Evolutionary conservation across 371 early-diverging fungal species (phyloP), one percentile per base, ranked within the genome.

Genomic region (Actinomortierella ambigua): DNA sequence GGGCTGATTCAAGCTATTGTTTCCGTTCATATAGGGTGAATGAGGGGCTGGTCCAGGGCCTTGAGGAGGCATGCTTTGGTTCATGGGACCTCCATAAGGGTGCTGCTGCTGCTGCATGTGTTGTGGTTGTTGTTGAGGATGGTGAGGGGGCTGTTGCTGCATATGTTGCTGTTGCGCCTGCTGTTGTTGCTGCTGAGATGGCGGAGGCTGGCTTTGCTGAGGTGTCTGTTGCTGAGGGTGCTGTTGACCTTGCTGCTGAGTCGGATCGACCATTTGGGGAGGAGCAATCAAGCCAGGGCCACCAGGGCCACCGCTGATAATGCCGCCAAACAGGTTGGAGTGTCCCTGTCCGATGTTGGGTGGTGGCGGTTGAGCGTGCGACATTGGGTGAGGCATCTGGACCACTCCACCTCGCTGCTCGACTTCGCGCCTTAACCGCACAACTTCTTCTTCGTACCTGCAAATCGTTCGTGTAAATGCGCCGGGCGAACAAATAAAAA

Each of bases 391-490:
- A 3, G 77, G 69, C 59, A 63, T 68, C 20, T 59, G 66, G 17
- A 66, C 78, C 34, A 64, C 66, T 29, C 78, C 76, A 48, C 81
- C 65, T 51, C 75, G 79, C 55, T 69, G 75, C 39, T 77, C 79
- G 7, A 94, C 81, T 50, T 93, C 93, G 41, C 90, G 83, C 17
- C 91, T 84, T 62, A 94, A 75, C 15, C 88, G 81, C 55, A 78
- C 69, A 47, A 93, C 87, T 59, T 94, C 93, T 23, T 91, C 91
- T 60, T 94, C 94, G 67, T 92, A 91, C 64, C 83, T 82, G 59
- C 46, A 54, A 52, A 14, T 17, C 24, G 29, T 28, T 18, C 17
- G 29, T 22, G 43, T 15, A 40, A 15, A 26, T 22, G 48, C n/a
- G 18, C 6, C n/a, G 9, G 49, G 23, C n/a, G 13, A 67, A 2